These are phyloP conservation scores for Alloascoidea africana DNA, from an alignment of 805 yeast genomes.

Conservation along the genomic window DNA sequence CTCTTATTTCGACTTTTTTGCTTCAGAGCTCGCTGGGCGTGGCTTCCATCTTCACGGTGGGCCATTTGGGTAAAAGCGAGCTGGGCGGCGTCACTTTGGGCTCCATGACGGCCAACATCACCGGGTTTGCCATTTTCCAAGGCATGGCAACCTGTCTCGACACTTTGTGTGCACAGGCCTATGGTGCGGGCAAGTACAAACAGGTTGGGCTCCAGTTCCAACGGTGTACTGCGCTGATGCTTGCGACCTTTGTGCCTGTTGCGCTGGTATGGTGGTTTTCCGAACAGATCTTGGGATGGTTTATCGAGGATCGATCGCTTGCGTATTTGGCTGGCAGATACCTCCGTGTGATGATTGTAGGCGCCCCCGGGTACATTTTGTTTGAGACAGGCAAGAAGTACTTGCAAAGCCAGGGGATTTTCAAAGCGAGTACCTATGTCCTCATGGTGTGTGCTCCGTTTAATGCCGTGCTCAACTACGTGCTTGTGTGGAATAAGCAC, in stretches of 20 bases:
- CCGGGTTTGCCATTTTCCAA: conserved; percentile 61
- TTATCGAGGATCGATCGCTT: conserved; percentile 32
- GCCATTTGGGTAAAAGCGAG: conserved; percentile 69
- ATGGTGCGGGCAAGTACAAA: conserved; percentile 56
- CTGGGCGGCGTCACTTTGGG: conserved; percentile 76
- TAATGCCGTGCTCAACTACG: conserved; percentile 50
- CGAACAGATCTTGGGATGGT: conserved; percentile 23
- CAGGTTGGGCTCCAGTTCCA: conserved; percentile 66
- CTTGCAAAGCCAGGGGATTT: conserved; percentile 76
- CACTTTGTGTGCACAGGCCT: conserved; percentile 75
- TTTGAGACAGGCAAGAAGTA: conserved; percentile 76
- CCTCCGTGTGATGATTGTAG: conserved; percentile 41
- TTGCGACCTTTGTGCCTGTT: conserved; percentile 34
- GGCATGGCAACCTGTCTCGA: conserved; percentile 76
- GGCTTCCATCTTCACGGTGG: conserved; percentile 68
- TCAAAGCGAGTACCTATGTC: conserved; percentile 69
- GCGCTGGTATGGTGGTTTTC: conserved; percentile 46
- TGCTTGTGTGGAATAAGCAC: conserved; percentile 54
- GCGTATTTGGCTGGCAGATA: conserved; percentile 41
- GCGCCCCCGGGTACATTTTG: conserved; percentile 64
- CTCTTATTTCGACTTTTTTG: conserved; percentile 55
- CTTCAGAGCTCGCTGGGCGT: conserved; percentile 61
- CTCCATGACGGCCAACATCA: conserved; percentile 70
- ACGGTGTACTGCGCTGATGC: conserved; percentile 49
- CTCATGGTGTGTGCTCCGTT: conserved; percentile 56